Evolutionary conservation across 108 stramenopile genomes (phyloP).

Genomic region (Heterococcus sp.): DNA sequence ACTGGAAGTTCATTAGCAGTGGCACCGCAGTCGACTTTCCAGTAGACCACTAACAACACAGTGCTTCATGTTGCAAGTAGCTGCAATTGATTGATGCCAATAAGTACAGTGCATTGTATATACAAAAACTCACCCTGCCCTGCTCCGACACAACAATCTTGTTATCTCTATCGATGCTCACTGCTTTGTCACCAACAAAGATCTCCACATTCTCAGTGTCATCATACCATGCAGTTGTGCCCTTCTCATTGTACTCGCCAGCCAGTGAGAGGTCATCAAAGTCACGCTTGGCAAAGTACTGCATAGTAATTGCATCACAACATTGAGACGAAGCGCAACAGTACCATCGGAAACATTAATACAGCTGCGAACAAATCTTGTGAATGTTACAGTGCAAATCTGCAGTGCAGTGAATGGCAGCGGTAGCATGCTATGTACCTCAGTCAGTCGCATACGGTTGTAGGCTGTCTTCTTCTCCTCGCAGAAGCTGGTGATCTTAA

Average conservation of each 20-base stretch:
- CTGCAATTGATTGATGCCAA: neutral
- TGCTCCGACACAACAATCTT: conserved; percentile 75
- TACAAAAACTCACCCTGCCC: conserved; percentile 21
- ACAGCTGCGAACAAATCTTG: no score
- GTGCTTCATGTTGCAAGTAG: neutral
- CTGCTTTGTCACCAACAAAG: conserved; percentile 73
- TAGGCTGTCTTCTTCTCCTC: conserved; percentile 87
- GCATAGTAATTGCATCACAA: no score
- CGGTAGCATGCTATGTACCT: no score
- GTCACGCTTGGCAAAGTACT: conserved; percentile 83
- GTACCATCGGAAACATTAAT: no score
- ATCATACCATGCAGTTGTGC: conserved; percentile 74
- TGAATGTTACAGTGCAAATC: no score
- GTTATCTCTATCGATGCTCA: conserved; percentile 70
- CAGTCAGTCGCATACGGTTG: conserved; percentile 83
- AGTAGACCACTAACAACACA: neutral
- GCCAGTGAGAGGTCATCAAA: conserved; percentile 76
- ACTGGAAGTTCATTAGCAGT: no score
- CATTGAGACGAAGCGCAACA: no score
- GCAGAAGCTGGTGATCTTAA: conserved; percentile 73
- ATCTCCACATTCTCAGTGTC: conserved; percentile 72
- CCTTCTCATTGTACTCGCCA: conserved; percentile 64
- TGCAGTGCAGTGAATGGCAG: no score
- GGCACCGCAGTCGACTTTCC: neutral
- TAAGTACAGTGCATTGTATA: neutral